Evolutionary conservation across 148 eudicot genomes (phyloP), one percentile per base, ranked within the genome.

Genomic region (Amaranthus cruentus): DNA sequence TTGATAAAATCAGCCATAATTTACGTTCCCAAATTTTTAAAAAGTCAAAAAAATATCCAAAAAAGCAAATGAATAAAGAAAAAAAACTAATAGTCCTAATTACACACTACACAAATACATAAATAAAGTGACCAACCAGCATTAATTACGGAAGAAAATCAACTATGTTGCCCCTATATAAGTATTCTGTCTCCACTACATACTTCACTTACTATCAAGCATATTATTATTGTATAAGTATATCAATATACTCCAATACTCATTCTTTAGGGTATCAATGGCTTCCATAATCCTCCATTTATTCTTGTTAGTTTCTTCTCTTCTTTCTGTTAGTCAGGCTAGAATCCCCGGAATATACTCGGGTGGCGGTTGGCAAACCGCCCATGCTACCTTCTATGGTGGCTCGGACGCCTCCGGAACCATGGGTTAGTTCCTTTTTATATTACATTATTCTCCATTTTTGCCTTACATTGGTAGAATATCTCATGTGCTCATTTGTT

Each of bases 401-500:
- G 97, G 97, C 56, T 87, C 90, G 47, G 97, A 92, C 74, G 97
- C 97, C 64, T 92, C 97, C 28, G 97, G 97, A 28, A 92, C 97
- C 4, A 90, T 92, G 97, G 97, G 97, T 92, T 83, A 3, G 63
- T 46, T 38, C 28, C 48, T 50, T 51, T 6, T 67, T 57, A 7
- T 42, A 52, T 9, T 50, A 51, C 13, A 4, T 73, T 44, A 8
- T 51, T 48, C 13, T 52, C 38, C 38, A 28, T 28, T 0, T 28
- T 0, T 28, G 18, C 18, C 38, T 28, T 28, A 28, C 38, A 28
- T 28, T 28, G 38, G 38, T 28, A 28, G 1, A 28, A 28, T 28
- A 2, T 28, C 38, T 28, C 38, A 28, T 28, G 38, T 2, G 38
- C 38, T 28, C 2, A 28, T 28, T 28, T 28, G 38, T 28, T 28